A percentile compares a stretch with the other conserved stretches of the same genome.
Conservation (phyloP, 2,329 filamentous ascomycete genomes). For the Byssoonygena ceratinophila region DNA sequence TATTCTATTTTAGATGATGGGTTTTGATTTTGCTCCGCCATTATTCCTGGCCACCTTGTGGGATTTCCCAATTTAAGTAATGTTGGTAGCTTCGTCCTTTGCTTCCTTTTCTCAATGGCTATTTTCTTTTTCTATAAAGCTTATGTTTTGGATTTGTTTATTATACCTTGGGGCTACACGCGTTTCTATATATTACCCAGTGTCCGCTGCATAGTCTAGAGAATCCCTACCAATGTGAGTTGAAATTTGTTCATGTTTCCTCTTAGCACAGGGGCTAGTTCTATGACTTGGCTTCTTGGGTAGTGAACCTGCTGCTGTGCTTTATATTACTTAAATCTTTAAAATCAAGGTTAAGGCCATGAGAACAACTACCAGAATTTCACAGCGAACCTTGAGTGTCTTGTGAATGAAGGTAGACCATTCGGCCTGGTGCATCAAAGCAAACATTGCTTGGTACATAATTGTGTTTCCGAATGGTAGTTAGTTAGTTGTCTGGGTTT, state of each 20-base stretch:
- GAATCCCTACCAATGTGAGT: neutral
- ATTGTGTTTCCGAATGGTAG: too few species aligned
- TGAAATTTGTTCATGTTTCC: neutral
- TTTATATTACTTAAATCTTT: neutral
- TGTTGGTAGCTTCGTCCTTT: conserved; percentile 3
- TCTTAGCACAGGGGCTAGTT: too few species aligned
- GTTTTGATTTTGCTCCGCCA: neutral
- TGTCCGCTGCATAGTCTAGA: neutral
- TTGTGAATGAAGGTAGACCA: too few species aligned
- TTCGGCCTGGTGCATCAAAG: too few species aligned
- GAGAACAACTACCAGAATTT: too few species aligned
- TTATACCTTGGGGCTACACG: neutral
- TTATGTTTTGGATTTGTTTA: neutral
- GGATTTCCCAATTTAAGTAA: conserved; percentile 3
- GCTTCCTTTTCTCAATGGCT: neutral
- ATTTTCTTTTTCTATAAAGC: neutral
- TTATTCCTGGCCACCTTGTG: neutral
- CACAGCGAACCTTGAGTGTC: too few species aligned
- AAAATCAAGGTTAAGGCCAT: too few species aligned
- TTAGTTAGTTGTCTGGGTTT: too few species aligned
- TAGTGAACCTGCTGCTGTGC: too few species aligned
- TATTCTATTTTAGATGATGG: conserved; percentile 9
- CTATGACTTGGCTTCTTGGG: too few species aligned
- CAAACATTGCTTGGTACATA: too few species aligned
- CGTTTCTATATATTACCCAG: neutral